Evolutionary conservation across 1,284 basidiomycete species (phyloP), one percentile per base, ranked within the genome.

Genomic region (Ustilago hordei): DNA sequence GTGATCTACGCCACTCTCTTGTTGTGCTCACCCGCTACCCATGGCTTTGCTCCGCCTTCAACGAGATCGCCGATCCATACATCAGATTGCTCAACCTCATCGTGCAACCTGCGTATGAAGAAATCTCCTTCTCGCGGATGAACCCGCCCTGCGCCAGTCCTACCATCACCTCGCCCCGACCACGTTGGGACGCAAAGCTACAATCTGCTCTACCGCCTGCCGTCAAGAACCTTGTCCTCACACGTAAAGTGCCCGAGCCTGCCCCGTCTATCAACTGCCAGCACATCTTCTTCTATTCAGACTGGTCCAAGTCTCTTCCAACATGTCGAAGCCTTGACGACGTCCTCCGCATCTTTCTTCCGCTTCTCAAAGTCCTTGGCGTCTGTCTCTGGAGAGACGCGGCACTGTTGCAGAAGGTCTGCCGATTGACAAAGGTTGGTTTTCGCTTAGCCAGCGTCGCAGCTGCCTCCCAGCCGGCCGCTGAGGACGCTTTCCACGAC

Each of bases 1-100:
- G 97, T 17, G 92, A 93, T 34, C 82, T 96, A 41, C 90, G 91
- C 55, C 91, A 93, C 12, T 91, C 93, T 9, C 87, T 95, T 55
- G 90, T 91, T 41, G 90, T 98, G 66, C 87, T 99, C 75, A 90
- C 92, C 32, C 91, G 91, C 81, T 95, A 91, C 83, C 93, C 93
- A 3, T 95, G 94, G 93, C 88, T 97, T 53, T 91, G 93, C 36
- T 91, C 93, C 75, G 91, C 92, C 23, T 90, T 78, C 60, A 91
- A 92, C 3, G 91, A 93, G 77, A 89, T 98, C 50, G 93, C 94
- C 1, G 95, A 97, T 85, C 87, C 97, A 0, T 85, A 83, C 59
- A 75, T 82, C 43, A 85, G 86, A 19, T 58, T 87, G 34, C 64
- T 86, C 17, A 56, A 69, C 53, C 68, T 81, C 52, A 75, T 83